Percentiles rank a stretch among this genome's conserved stretches.
Conservation (phyloP, 768 basidiomycete species). For the Pleurotus djamor region DNA sequence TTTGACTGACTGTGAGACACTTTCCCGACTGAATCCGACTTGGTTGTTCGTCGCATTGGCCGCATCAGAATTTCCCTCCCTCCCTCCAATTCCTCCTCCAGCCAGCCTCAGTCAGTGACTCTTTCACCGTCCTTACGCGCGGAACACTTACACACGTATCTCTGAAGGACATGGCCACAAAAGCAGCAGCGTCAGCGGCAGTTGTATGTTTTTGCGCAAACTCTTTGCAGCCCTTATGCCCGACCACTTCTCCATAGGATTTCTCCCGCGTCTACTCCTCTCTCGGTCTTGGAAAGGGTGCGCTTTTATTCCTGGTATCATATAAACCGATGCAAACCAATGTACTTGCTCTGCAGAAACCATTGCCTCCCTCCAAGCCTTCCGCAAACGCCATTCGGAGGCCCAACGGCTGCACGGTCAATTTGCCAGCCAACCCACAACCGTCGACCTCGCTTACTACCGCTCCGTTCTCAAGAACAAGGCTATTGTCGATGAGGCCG, state of each 20-base stretch:
- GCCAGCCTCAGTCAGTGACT: constrained; percentile 5
- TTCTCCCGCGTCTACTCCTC: constrained; percentile 82
- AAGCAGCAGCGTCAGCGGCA: constrained; percentile 12
- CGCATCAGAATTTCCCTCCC: neutral
- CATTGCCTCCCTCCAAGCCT: constrained; percentile 84
- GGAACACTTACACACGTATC: neutral
- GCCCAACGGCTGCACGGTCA: constrained; percentile 73
- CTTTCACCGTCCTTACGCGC: neutral
- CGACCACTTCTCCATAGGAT: constrained; percentile 46
- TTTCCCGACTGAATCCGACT: constrained; percentile 1
- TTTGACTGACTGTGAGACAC: neutral
- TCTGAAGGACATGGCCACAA: constrained; percentile 10
- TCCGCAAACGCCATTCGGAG: constrained; percentile 93
- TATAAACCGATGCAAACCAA: neutral
- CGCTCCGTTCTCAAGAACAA: constrained; percentile 91
- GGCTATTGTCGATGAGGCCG: constrained; percentile 87
- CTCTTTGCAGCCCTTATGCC: neutral
- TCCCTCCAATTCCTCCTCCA: neutral
- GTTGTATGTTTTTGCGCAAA: constrained; percentile 5
- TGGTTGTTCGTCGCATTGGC: neutral
- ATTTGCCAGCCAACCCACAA: constrained; percentile 69
- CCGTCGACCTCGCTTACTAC: constrained; percentile 91
- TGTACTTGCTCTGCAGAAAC: constrained; percentile 58
- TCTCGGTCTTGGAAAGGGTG: constrained; percentile 85
- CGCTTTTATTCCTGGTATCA: constrained; percentile 13